A percentile compares a stretch with the other conserved stretches of the same genome.
Conservation (phyloP, 768 basidiomycete genomes). For the Clitopilus passeckerianus region DNA sequence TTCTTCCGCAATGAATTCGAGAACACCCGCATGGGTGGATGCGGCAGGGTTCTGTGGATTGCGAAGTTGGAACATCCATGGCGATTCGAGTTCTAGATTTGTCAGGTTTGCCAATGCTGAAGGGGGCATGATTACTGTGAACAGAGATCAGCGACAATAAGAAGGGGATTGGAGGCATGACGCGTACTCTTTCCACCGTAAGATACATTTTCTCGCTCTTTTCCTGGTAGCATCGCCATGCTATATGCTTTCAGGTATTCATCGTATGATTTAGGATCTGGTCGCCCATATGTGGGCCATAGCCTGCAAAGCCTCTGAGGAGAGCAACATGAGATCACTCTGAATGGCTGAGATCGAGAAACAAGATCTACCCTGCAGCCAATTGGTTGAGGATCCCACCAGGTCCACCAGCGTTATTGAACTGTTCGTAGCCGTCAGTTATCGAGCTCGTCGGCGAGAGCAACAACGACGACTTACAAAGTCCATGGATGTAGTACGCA, state of each 20-base stretch:
- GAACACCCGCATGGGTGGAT: slow-evolving; percentile 93
- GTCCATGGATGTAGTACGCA: slow-evolving; percentile 26
- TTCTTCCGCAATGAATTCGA: slow-evolving; percentile 98
- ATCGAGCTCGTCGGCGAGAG: background rate
- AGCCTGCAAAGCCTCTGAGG: slow-evolving; percentile 48
- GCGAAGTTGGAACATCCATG: slow-evolving; percentile 95
- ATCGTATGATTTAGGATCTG: slow-evolving; percentile 76
- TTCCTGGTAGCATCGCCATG: slow-evolving; percentile 87
- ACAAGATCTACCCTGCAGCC: slow-evolving; percentile 39
- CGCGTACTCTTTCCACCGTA: slow-evolving; percentile 92
- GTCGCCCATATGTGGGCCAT: slow-evolving; percentile 39
- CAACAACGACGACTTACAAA: slow-evolving; percentile 29
- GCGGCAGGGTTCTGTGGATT: slow-evolving; percentile 83
- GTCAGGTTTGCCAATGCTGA: slow-evolving; percentile 89
- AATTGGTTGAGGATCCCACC: slow-evolving; percentile 63
- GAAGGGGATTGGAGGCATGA: slow-evolving; percentile 10
- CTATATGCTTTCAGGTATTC: slow-evolving; percentile 95
- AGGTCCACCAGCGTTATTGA: slow-evolving; percentile 48
- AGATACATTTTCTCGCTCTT: slow-evolving; percentile 84
- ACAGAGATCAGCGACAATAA: slow-evolving; percentile 6
- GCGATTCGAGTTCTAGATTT: slow-evolving; percentile 79
- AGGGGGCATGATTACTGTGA: slow-evolving; percentile 92
- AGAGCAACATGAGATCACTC: slow-evolving; percentile 4
- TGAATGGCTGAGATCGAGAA: background rate
- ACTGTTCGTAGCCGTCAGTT: slow-evolving; percentile 18